phyloP scores from a whole-genome alignment of 352 stramenopile genomes.

The Phytophthora fragariaefolia region DNA sequence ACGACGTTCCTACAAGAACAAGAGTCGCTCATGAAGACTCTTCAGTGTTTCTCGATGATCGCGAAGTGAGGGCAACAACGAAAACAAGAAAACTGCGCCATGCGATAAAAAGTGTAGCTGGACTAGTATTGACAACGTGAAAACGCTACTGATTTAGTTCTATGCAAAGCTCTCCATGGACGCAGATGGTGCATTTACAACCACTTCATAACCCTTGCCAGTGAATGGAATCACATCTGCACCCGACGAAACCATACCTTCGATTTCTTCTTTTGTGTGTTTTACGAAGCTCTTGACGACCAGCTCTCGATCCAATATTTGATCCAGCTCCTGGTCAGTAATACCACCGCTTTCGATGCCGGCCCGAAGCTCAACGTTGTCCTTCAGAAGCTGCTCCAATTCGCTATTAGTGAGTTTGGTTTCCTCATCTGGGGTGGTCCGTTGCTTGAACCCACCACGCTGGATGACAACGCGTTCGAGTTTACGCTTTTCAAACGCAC shows the following conservation, averaged over 20 bases:
- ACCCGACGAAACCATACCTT: conserved; percentile 9
- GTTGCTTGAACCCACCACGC: conserved; percentile 80
- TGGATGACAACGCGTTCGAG: conserved; percentile 91
- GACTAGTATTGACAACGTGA: conserved; percentile 38
- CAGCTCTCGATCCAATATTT: conserved; percentile 73
- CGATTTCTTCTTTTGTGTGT: conserved; percentile 32
- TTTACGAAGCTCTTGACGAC: conserved; percentile 83
- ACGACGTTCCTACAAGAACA: conserved; percentile 79
- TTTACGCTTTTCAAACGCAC: conserved; percentile 92
- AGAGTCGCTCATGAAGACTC: conserved; percentile 50
- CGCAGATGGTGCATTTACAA: conserved; percentile 51
- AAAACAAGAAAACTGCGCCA: background rate
- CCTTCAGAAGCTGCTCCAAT: conserved; percentile 73
- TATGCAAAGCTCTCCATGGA: conserved; percentile 85
- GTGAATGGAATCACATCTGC: conserved; percentile 51
- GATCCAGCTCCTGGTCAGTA: conserved; percentile 57
- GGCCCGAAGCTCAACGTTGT: conserved; percentile 76
- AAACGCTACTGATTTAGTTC: conserved; percentile 6
- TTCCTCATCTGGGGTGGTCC: conserved; percentile 30
- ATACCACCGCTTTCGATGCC: conserved; percentile 83
- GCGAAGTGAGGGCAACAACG: too few species aligned
- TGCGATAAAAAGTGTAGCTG: too few species aligned
- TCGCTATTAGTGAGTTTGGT: conserved; percentile 76
- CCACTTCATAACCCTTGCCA: conserved; percentile 81
- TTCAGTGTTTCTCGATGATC: conserved; percentile 19